These are phyloP conservation scores for Akanthomyces muscarius DNA, from an alignment of 2,329 filamentous ascomycete genomes.

Conservation along the genomic window DNA sequence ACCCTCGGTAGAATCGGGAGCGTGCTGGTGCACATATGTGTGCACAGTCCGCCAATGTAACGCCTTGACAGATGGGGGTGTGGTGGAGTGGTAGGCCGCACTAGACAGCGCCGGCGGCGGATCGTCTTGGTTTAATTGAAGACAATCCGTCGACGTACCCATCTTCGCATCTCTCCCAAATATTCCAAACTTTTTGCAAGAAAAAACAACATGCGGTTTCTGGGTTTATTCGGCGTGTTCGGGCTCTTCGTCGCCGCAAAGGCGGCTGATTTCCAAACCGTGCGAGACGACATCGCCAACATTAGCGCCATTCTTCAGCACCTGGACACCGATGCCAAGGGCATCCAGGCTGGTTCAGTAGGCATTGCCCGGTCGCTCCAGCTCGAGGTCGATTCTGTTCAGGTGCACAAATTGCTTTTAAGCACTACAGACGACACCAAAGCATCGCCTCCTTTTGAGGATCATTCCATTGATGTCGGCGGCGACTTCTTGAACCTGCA, in stretches of 20 bases:
- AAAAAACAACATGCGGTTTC: not conserved
- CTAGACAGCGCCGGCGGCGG: no score
- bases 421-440: not conserved
- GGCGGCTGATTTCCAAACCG: conserved; percentile 10
- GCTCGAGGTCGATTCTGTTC: conserved; percentile 11
- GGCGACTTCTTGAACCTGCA: conserved; percentile 14
- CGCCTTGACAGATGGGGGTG: not conserved
- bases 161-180: no score
- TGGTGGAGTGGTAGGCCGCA: no score
- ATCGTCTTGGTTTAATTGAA: no score
- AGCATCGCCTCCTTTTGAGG: conserved; percentile 6
- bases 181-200: not conserved
- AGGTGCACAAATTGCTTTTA: conserved; percentile 8
- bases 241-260: not conserved
- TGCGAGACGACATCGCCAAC: conserved; percentile 13
- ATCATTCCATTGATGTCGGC: conserved; percentile 12
- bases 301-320: conserved; percentile 4
- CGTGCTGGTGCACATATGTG: not conserved
- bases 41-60: not conserved
- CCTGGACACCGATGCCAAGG: not conserved
- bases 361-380: conserved; percentile 12
- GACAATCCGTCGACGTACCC: no score
- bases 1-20: not conserved
- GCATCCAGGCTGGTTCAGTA: conserved; percentile 6
- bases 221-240: not conserved